Conservation (phyloP, 441 rosid genomes). For the Arabidopsis lyrata region DNA sequence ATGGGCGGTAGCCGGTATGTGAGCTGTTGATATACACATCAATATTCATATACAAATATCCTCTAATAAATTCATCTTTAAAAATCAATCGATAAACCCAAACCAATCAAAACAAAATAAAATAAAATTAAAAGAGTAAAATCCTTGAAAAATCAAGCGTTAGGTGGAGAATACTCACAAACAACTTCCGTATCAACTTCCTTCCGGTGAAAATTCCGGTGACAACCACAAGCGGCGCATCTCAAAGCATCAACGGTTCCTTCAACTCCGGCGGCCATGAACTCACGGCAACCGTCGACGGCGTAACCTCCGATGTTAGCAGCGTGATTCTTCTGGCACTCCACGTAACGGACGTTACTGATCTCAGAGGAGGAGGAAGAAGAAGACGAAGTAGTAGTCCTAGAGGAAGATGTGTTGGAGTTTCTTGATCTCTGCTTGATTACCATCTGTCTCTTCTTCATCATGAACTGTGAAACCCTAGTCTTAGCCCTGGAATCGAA, state of each 20-base stretch:
- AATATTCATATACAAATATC: slow-evolving; percentile 44
- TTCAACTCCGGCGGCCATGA: slow-evolving; percentile 82
- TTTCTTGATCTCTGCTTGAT: slow-evolving; percentile 54
- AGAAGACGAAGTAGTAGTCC: slow-evolving; percentile 56
- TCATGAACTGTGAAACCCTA: slow-evolving; percentile 53
- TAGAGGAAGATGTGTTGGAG: slow-evolving; percentile 56
- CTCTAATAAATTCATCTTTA: slow-evolving; percentile 32
- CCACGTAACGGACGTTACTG: slow-evolving; percentile 65
- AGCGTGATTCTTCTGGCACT: slow-evolving; percentile 96
- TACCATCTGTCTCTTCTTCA: slow-evolving; percentile 87
- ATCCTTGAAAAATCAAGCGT: slow-evolving; percentile 33
- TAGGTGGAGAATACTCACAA: slow-evolving; percentile 89
- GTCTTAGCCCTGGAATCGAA: not conserved
- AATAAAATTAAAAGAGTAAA: not conserved
- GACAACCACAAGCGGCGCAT: slow-evolving; percentile 96
- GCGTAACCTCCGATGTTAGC: slow-evolving; percentile 88
- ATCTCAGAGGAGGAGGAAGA: slow-evolving; percentile 62
- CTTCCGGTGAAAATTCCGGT: slow-evolving; percentile 83
- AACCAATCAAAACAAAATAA: not conserved
- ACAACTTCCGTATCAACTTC: slow-evolving; percentile 84
- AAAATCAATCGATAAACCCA: slow-evolving; percentile 28
- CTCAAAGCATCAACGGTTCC: slow-evolving; percentile 61
- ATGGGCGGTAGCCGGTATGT: slow-evolving; percentile 11
- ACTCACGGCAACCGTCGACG: slow-evolving; percentile 94
- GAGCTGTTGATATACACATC: slow-evolving; percentile 41